Conservation (phyloP, 768 basidiomycete species). For the Lentinula guzmanii region DNA sequence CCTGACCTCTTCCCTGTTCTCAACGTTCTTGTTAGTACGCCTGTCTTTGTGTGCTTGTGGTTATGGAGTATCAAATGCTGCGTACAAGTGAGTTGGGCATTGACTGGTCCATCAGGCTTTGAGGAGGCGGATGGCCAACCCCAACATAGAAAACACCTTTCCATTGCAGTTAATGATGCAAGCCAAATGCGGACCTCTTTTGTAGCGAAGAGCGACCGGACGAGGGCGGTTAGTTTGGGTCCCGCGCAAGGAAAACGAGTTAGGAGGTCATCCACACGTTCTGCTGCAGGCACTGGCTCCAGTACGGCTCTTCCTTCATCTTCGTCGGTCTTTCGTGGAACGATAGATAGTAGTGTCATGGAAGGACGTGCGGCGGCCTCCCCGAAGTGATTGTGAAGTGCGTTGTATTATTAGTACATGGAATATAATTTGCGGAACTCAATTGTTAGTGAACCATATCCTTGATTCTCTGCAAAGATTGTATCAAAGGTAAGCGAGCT, state of each 20-base stretch:
- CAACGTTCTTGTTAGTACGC: constrained; percentile 77
- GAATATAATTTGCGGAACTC: too few relatives aligned
- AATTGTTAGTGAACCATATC: too few relatives aligned
- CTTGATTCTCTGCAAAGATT: too few relatives aligned
- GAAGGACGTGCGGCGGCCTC: background rate
- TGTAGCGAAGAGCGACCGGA: background rate
- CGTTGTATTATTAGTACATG: too few relatives aligned
- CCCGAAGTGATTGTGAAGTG: background rate
- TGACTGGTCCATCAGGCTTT: constrained; percentile 41
- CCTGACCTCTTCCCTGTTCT: constrained; percentile 84
- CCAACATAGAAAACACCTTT: background rate
- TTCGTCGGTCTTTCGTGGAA: background rate
- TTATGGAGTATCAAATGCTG: constrained; percentile 84
- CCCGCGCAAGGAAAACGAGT: background rate
- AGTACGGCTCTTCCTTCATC: background rate
- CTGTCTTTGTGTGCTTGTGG: constrained; percentile 80
- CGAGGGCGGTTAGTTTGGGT: constrained; percentile 1
- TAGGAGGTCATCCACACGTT: constrained; percentile 1
- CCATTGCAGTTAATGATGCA: background rate
- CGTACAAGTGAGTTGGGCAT: constrained; percentile 75
- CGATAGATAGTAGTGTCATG: background rate
- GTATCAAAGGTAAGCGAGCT: too few relatives aligned
- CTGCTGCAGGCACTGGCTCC: background rate
- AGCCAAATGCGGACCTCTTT: background rate
- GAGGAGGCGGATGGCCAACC: background rate